Base-by-base conservation (phyloP, 2,329 filamentous ascomycete genomes). In the Magnaporthales sp. region DNA sequence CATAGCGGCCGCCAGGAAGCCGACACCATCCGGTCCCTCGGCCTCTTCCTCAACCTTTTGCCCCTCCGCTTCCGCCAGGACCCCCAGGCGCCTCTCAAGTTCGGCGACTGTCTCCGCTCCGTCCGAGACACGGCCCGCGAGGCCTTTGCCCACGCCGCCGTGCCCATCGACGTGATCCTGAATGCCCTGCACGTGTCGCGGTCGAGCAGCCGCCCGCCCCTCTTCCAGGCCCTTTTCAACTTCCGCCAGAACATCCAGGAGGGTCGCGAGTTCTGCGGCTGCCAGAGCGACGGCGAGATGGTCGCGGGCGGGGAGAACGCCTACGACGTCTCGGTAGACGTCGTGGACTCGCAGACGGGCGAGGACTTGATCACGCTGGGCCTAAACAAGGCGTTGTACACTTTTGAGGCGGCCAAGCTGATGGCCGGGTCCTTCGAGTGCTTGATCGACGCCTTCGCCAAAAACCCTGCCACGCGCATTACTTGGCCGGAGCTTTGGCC, bases 151-250 rank as follows among this genome's bases (percentile, higher is more conserved):
- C 73, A 84, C 69, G 82, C 83, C 0, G 46, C 68, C 0, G 65
- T 85, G 4, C 84, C 84, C 0, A 83, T 85, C 66, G 79, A 85
- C 61, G 73, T 80, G 0, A 68, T 87, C 0, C 72, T 86, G 0
- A 70, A 79, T 0, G 73, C 81, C 30, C 73, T 86, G 1, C 72
- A 75, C 3, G 74, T 81, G 0, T 68, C 75, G 0, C 73, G 82
- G 1, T 79, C 80, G 0, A 67, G 77, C 0, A 68, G 73, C 0
- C 69, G 79, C 65, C 78, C 68, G 30, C 83, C 84, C 0, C 46
- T 86, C 0, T 85, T 85, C 74, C 84, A 86, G 70, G 76, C 73
- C 0, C 73, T 76, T 61, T 26, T 78, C 60, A 70, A 78, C 67
- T 78, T 77, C 63, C 72, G 69, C 13, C 56, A 60, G 56, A 72